Evolutionary conservation across 352 stramenopile species (phyloP), one percentile per base, ranked within the genome.

Genomic region (Phytophthora hybrid): DNA sequence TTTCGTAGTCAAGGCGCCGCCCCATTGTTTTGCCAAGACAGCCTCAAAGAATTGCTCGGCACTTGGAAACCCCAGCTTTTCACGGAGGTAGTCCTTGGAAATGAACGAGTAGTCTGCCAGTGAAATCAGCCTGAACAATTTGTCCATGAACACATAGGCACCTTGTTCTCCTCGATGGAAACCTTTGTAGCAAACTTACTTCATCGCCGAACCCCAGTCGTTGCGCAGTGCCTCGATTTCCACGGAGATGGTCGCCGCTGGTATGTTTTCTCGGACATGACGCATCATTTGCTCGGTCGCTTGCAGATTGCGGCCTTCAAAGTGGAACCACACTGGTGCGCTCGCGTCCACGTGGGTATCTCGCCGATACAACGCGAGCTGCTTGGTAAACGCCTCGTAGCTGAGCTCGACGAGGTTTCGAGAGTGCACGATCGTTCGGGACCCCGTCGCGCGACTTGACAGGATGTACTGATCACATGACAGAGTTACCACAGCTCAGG

Each of bases 81-180:
- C 72, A 39, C 76, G 77, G n/a, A 92, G 66, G 62, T 92, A 93
- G 34, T 93, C 84, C 53, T 93, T 93, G 16, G 84, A 93, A 8
- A 88, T 64, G 60, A 93, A 92, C 11, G 69, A 75, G 47, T 83
- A 79, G 58, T 91, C 71, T 5, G 59, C 76, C 5, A 76, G 19
- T 18, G 65, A 61, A 32, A 78, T 69, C 8, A 93, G 21, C 57
- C 85, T 93, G 23, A 9, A 39, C 39, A 11, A 37, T 41, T 41
- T 41, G 13, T 13, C 4, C 9, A 26, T 26, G 23, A n/a, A n/a
- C n/a, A n/a, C n/a, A n/a, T n/a, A n/a, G n/a, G 23, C 23, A 26
- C 23, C 23, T 37, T 10, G 32, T 10, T 37, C 32, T 37, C 34
- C 34, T 41, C 23, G 55, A 39, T 49, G 5, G 16, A 21, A 26